Conservation (phyloP, 2,329 filamentous ascomycete genomes). For the Scytalidium sp. region DNA sequence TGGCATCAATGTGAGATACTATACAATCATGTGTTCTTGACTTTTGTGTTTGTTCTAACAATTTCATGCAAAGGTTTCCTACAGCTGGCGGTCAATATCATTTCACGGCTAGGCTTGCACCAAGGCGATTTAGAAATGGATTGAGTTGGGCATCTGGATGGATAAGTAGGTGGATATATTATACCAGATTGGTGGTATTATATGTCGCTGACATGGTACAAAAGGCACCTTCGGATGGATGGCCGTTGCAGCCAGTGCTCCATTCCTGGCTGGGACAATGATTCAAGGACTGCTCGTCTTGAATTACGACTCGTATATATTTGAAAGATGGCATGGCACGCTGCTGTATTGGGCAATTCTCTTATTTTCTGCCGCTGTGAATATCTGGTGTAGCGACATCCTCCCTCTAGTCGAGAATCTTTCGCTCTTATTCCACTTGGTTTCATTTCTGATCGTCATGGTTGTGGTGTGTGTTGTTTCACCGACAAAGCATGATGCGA, state of each 20-base stretch:
- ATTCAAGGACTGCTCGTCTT: constrained; percentile 42
- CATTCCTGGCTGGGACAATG: constrained; percentile 43
- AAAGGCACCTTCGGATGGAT: constrained; percentile 50
- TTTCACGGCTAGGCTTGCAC: constrained; percentile 53
- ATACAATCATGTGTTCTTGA: background rate
- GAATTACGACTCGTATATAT: constrained; percentile 34
- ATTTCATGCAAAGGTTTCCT: constrained; percentile 6
- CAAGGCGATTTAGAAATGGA: constrained; percentile 36
- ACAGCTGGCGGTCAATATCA: constrained; percentile 48
- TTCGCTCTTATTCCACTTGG: constrained; percentile 23
- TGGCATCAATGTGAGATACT: constrained; percentile 11
- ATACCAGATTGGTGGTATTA: constrained; percentile 50
- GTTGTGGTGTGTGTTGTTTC: constrained; percentile 30
- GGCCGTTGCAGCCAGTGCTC: constrained; percentile 29
- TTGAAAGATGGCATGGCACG: constrained; percentile 45
- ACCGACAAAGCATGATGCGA: constrained; percentile 41
- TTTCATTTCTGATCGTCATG: constrained; percentile 40
- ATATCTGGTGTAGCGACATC: constrained; percentile 37
- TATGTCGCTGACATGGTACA: too few species aligned
- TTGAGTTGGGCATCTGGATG: background rate
- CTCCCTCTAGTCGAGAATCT: constrained; percentile 34
- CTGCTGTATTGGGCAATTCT: constrained; percentile 45
- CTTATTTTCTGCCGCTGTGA: constrained; percentile 33
- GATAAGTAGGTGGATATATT: background rate
- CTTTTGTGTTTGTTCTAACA: background rate